Conservation (phyloP, 257 asterid genomes). For the Solanum sejunctum region DNA sequence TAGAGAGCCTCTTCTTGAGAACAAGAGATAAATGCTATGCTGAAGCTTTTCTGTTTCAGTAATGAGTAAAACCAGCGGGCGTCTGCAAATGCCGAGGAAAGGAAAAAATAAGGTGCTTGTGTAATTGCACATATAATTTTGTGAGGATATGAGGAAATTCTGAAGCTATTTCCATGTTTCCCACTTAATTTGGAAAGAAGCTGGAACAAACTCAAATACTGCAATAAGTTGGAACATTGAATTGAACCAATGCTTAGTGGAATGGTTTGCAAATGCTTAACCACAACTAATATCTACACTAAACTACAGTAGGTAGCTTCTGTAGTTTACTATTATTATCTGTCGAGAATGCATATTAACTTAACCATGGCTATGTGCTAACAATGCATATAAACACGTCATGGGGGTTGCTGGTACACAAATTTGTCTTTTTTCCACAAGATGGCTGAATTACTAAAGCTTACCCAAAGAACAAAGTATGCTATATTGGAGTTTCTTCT, state of each 20-base stretch:
- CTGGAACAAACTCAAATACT: background rate
- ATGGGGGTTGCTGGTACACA: background rate
- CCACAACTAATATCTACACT: background rate
- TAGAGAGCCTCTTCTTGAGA: constrained; percentile 29
- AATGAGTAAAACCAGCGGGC: background rate
- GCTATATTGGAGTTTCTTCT: background rate
- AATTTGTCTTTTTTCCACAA: background rate
- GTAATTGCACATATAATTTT: background rate
- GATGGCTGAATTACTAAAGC: background rate
- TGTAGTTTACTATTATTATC: background rate
- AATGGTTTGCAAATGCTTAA: background rate
- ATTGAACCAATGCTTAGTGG: background rate
- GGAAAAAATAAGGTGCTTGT: background rate
- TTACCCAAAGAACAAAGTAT: background rate
- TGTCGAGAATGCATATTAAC: background rate
- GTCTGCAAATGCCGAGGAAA: background rate
- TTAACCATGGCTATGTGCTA: background rate
- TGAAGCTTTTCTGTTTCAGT: background rate
- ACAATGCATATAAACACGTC: background rate
- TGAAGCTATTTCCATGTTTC: background rate
- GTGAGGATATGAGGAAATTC: background rate
- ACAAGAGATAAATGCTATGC: constrained; percentile 7
- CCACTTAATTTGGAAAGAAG: background rate
- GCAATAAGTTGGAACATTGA: background rate
- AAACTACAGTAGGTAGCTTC: background rate